phyloP scores from a whole-genome alignment of 2,329 filamentous ascomycete genomes.

The Bisporella sp. region DNA sequence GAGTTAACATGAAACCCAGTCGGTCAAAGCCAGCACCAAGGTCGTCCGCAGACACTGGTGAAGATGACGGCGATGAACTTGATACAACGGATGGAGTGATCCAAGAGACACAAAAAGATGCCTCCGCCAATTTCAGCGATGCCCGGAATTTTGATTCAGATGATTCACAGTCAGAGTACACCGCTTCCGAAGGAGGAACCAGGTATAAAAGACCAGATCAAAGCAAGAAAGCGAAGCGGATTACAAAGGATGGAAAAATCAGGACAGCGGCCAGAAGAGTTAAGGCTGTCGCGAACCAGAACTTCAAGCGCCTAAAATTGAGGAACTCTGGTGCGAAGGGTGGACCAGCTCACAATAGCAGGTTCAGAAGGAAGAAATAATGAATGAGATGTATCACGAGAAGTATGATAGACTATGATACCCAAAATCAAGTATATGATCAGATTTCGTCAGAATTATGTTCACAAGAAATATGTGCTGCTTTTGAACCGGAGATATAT shows the following conservation, averaged over 20 bases:
- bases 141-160: conserved; percentile 25
- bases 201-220: conserved; percentile 25
- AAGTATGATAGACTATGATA: too few relatives aligned
- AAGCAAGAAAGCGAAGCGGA: conserved; percentile 20
- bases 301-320: conserved; percentile 61
- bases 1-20: conserved; percentile 55
- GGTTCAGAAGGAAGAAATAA: conserved; percentile 45
- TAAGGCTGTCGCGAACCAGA: conserved; percentile 56
- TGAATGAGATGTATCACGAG: neutral
- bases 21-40: conserved; percentile 35
- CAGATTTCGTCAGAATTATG: too few relatives aligned
- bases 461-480: too few relatives aligned
- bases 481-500: too few relatives aligned
- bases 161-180: conserved; percentile 25
- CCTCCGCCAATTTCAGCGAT: conserved; percentile 11
- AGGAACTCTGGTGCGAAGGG: conserved; percentile 56
- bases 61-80: conserved; percentile 32
- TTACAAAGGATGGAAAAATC: conserved; percentile 32
- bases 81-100: conserved; percentile 19
- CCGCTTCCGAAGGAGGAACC: conserved; percentile 28
- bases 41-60: conserved; percentile 26
- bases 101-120: conserved; percentile 17
- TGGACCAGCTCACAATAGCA: conserved; percentile 48
- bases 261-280: conserved; percentile 52
- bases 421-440: too few relatives aligned